phyloP scores from a whole-genome alignment of 495 filamentous ascomycete species.

The Penicillium salamii region DNA sequence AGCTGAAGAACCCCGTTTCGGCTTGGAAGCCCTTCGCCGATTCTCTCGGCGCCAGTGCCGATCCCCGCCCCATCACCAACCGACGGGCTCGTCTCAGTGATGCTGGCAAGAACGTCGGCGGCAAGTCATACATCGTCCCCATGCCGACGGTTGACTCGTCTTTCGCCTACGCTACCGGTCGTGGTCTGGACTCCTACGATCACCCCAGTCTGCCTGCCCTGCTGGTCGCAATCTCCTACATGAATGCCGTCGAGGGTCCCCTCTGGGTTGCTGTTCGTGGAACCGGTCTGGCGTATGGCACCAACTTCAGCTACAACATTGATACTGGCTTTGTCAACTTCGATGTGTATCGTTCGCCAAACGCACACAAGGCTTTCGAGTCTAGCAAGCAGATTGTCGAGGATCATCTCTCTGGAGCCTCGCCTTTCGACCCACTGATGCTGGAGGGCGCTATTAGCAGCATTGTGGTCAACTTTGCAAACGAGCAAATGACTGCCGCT shows the following conservation, averaged over 20 bases:
- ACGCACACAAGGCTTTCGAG: constrained; percentile 81
- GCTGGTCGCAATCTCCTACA: constrained; percentile 82
- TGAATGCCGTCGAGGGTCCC: constrained; percentile 91
- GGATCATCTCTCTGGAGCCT: constrained; percentile 57
- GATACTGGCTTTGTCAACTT: constrained; percentile 79
- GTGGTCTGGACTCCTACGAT: constrained; percentile 69
- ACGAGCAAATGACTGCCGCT: constrained; percentile 80
- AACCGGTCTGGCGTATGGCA: constrained; percentile 87
- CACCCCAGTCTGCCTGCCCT: constrained; percentile 79
- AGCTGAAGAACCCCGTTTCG: constrained; percentile 73
- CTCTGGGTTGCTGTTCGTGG: constrained; percentile 91
- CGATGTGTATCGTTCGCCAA: constrained; percentile 82
- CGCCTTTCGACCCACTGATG: constrained; percentile 71
- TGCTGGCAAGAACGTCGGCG: constrained; percentile 69
- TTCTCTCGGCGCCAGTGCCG: constrained; percentile 41
- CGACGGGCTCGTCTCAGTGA: constrained; percentile 63
- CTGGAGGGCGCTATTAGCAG: constrained; percentile 88
- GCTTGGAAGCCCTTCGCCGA: constrained; percentile 70
- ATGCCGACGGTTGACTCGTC: constrained; percentile 94
- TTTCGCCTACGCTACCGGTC: constrained; percentile 71
- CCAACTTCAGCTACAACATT: constrained; percentile 67
- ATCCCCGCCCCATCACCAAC: constrained; percentile 58
- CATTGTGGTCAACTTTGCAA: constrained; percentile 79
- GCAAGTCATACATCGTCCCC: constrained; percentile 74
- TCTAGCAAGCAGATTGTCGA: constrained; percentile 73